Evolutionary conservation across 2,329 filamentous ascomycete species (phyloP), one percentile per base, ranked within the genome.

Genomic region (Dothideomycetes sp.): DNA sequence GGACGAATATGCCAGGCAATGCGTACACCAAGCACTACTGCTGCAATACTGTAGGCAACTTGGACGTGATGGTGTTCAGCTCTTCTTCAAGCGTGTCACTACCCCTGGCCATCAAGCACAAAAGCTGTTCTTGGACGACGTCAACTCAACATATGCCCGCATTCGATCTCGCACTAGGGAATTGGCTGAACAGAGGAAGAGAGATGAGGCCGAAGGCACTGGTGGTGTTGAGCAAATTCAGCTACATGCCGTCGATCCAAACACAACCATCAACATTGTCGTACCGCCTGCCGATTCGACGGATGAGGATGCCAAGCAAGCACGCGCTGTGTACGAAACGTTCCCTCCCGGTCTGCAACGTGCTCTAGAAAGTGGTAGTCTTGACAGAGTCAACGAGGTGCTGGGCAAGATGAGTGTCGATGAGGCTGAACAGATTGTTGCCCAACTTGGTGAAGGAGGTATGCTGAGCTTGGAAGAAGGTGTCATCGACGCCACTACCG

Each of bases 11-110:
- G 41, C 64, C 4, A 76, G 80, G 33, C 84, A 89, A 59, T 95
- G 81, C 62, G 87, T 98, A 16, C 91, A 98, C 63, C 88, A 96
- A 60, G 89, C 83, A 3, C 71, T 96, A 12, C 71, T 98, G 10
- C 67, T 98, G 28, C 91, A 98, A 61, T 98, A 98, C 68, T 98
- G 91, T 65, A 78, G 89, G 8, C 82, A 86, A 29, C 72, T 98
- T 5, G 88, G 89, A 46, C 78, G 77, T 49, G 86, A 96, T 53
- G 89, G 89, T 16, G 87, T 95, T 7, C 75, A 78, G 5, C 66
- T 96, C 20, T 98, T 98, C 71, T 98, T 98, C 74, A 94, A 91
- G 66, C 82, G 89, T 44, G 88, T 98, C 60, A 91, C 84, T 16
- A 94, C 84, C 3, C 78, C 78, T 52, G 84, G 82, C 22, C 89